These are phyloP conservation scores for button mushroom (Agaricus bisporus) DNA, from an alignment of 768 basidiomycete genomes.

Conservation along the genomic window DNA sequence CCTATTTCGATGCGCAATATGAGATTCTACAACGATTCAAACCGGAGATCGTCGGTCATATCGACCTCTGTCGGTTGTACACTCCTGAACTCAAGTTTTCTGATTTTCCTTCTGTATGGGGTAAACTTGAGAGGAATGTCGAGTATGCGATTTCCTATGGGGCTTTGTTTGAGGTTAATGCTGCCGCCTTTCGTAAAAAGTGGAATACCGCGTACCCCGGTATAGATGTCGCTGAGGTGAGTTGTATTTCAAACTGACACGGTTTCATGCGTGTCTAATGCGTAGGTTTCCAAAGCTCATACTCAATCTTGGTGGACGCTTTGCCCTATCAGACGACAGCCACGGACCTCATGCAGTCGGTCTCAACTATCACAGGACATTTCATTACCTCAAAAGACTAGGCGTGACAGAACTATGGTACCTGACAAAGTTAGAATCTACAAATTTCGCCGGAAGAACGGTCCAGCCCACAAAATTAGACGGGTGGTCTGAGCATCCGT, in stretches of 20 bases:
- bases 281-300: slow-evolving; percentile 49
- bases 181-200: slow-evolving; percentile 87
- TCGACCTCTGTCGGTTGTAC: slow-evolving; percentile 90
- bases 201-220: slow-evolving; percentile 87
- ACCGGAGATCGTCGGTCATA: slow-evolving; percentile 89
- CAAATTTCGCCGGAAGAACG: slow-evolving; percentile 42
- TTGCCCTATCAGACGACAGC: slow-evolving; percentile 92
- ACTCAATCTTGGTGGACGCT: slow-evolving; percentile 56
- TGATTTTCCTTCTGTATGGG: slow-evolving; percentile 55
- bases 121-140: slow-evolving; percentile 71
- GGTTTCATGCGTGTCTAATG: neutral
- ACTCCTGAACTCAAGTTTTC: slow-evolving; percentile 51
- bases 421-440: slow-evolving; percentile 33
- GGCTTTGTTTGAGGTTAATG: slow-evolving; percentile 89
- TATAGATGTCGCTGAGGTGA: slow-evolving; percentile 66
- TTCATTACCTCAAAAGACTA: slow-evolving; percentile 56
- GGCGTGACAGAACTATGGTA: slow-evolving; percentile 65
- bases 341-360: slow-evolving; percentile 89
- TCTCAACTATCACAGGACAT: slow-evolving; percentile 68
- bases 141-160: slow-evolving; percentile 70
- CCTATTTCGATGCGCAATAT: slow-evolving; percentile 86
- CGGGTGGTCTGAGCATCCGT: slow-evolving; percentile 52
- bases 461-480: slow-evolving; percentile 37
- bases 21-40: slow-evolving; percentile 60
- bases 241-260: slow-evolving; percentile 10